phyloP scores from a whole-genome alignment of 257 asterid genomes.

The Solanum commersonii region DNA sequence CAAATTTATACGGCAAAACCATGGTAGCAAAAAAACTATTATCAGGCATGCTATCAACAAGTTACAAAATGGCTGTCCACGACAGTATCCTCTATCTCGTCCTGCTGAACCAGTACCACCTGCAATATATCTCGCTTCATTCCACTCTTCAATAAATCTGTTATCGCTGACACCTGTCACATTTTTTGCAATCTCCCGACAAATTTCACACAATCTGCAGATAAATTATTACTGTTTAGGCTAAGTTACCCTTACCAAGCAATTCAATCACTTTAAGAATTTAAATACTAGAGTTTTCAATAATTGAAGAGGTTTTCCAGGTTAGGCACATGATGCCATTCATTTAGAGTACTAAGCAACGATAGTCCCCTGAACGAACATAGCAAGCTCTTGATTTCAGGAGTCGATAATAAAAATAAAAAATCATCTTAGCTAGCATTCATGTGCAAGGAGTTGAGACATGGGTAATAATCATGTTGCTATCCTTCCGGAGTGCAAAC shows the following conservation, averaged over 20 bases:
- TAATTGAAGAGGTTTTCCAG: neutral
- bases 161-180: slow-evolving; percentile 31
- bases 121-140: slow-evolving; percentile 20
- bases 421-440: neutral
- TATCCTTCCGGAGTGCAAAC: neutral
- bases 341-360: neutral
- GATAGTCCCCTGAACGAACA: neutral
- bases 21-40: slow-evolving; percentile 61
- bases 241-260: neutral
- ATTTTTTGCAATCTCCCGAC: slow-evolving; percentile 55
- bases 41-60: slow-evolving; percentile 71
- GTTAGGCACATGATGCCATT: neutral
- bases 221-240: neutral
- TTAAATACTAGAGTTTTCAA: neutral
- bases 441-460: neutral
- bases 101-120: neutral
- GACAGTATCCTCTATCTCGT: slow-evolving; percentile 41
- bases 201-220: slow-evolving; percentile 77
- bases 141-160: slow-evolving; percentile 68
- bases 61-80: slow-evolving; percentile 59
- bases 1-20: slow-evolving; percentile 74
- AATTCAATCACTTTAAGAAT: neutral
- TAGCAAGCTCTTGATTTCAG: neutral
- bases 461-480: neutral
- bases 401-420: neutral